Percentiles rank a stretch among this genome's conserved stretches.
Conservation (phyloP, 164 flowering plant species). For the Magnolia changhungtana region DNA sequence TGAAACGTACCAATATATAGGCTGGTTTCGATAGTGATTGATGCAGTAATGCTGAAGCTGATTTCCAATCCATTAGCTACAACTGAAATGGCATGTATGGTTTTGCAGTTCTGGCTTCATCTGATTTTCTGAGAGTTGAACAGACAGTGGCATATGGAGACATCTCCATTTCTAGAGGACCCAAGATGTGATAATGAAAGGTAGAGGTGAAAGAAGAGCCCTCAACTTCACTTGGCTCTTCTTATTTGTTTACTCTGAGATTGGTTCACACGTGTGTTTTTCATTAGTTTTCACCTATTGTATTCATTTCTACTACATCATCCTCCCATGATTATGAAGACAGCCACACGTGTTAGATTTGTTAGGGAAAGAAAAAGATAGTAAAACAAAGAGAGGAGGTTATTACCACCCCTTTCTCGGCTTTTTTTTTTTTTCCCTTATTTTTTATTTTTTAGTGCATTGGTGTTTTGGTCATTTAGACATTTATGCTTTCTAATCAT, state of each 20-base stretch:
- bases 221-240: background rate
- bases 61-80: no score
- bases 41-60: no score
- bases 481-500: no score
- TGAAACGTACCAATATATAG: background rate
- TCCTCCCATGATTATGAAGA: background rate
- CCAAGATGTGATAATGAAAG: slow-evolving; percentile 44
- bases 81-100: background rate
- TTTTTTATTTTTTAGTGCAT: no score
- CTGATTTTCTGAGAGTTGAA: slow-evolving; percentile 47
- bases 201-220: slow-evolving; percentile 12
- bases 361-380: no score
- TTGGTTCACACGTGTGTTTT: slow-evolving; percentile 3
- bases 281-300: background rate
- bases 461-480: no score
- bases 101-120: slow-evolving; percentile 73
- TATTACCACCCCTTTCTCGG: no score
- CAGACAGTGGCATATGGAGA: slow-evolving; percentile 69
- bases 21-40: no score
- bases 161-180: slow-evolving; percentile 70
- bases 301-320: background rate
- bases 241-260: background rate
- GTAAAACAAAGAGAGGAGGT: no score
- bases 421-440: no score
- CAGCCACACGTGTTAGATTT: background rate